Base-by-base conservation (phyloP, 2,329 filamentous ascomycete genomes). In the Fusarium tuaranense region DNA sequence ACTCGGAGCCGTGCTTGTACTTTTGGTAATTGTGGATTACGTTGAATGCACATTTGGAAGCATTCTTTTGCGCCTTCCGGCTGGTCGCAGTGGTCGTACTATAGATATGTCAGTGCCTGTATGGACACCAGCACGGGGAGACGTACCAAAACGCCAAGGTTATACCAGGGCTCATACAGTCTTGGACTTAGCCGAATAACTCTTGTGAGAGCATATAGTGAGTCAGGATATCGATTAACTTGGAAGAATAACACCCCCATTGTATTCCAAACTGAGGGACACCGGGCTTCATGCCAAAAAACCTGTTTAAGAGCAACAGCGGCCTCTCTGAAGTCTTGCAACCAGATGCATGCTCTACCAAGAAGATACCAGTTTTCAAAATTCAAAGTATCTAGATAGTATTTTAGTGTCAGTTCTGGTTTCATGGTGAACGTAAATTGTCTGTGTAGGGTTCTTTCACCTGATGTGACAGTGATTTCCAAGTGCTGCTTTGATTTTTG, bases 181-280 rank as follows among this genome's bases (percentile, higher is more conserved):
- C 2, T 4, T 2, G 25, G 48, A 30, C 10, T 13, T n/a, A 53
- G 12, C 1, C 16, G 48, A 30, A 13, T 5, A 25, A 9, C 48
- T 30, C 5, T 53, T 9, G 2, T 2, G 5, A 27, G 0, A n/a
- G 3, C 6, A 2, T n/a, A 0, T 7, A 30, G 14, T 13, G 48
- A n/a, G 48, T n/a, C 48, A 4, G 0, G 0, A 8, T 53, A 53
- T 30, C 13, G 25, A 2, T 2, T 1, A n/a, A 4, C 4, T n/a
- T 7, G 22, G 48, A 13, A 13, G 25, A 4, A 53, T 30, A 53
- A 18, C 5, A 9, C 10, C 14, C 18, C 48, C 1, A 30, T 16
- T 27, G 25, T 53, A 7, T 12, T n/a, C 48, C 48, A 53, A 5
- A 53, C 3, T 4, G 14, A 18, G 25, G 48, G 5, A n/a, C 25